Conservation (phyloP, 768 basidiomycete genomes). For the Mycena amicta region DNA sequence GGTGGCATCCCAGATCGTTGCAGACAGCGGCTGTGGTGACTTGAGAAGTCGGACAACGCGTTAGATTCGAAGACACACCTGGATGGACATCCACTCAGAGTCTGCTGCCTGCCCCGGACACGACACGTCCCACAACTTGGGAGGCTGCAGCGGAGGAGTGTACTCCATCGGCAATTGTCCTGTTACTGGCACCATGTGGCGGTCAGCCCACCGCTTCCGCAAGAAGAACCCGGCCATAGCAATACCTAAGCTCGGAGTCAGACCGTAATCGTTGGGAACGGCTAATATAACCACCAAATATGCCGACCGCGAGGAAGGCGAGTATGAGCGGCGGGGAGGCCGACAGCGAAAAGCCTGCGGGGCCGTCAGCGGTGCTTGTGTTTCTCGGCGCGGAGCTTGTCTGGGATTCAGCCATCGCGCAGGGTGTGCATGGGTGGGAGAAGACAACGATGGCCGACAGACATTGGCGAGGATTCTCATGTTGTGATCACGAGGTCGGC, state of each 20-base stretch:
- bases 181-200: neutral
- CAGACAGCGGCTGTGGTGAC: neutral
- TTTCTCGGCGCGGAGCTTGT: neutral
- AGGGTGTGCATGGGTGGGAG: neutral
- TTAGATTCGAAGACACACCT: neutral
- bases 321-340: slow-evolving; percentile 59
- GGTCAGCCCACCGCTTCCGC: slow-evolving; percentile 40
- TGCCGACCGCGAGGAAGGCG: slow-evolving; percentile 59
- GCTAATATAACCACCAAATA: no score
- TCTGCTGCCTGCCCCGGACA: neutral
- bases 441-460: no score
- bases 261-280: no score
- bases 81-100: slow-evolving; percentile 10
- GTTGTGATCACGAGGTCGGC: no score
- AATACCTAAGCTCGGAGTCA: no score
- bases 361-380: slow-evolving; percentile 1
- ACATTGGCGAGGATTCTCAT: no score
- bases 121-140: slow-evolving; percentile 51
- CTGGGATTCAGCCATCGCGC: neutral
- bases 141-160: slow-evolving; percentile 27
- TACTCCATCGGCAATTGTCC: slow-evolving; percentile 21
- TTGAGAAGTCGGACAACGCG: neutral
- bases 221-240: slow-evolving; percentile 52
- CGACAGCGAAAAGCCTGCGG: slow-evolving; percentile 28
- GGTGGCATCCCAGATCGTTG: slow-evolving; percentile 9